Evolutionary conservation across 768 basidiomycete species (phyloP), one percentile per base, ranked within the genome.

Genomic region (Flagelloscypha sp.): DNA sequence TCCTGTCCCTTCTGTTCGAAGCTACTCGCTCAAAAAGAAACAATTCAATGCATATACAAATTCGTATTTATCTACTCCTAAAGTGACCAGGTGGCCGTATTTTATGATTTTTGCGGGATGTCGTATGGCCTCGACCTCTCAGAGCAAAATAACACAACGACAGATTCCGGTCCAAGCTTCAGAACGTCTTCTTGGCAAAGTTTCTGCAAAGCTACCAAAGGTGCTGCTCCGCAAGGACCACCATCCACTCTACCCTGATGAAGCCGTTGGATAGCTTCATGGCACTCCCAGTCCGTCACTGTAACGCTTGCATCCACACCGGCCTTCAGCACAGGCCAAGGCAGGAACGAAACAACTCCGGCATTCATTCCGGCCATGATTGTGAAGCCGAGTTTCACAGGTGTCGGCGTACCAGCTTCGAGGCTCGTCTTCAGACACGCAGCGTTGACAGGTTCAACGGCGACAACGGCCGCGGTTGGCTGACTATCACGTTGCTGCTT

Each of bases 371-470:
- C 40, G 22, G 37, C 16, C 27, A 41, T 30, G 17, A 41, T 37
- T 10, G 40, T 37, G 11, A 7, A n/a, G 5, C 9, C n/a, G 17
- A 30, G 24, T 10, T 28, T 10, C 1, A 38, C 15, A 13, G 40
- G 5, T 19, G 23, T 35, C 7, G 28, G 13, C 9, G 4, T 17
- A 22, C 28, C 35, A 15, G 40, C 22, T 12, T 24, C n/a, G 22
- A 41, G 36, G 23, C 25, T 24, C 9, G 12, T 30, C 18, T 41
- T 17, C 24, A 41, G 25, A 36, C 36, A 38, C 11, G 40, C 40
- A 12, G 40, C 40, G 1, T n/a, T 37, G 17, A 29, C 36, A 8
- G 40, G 40, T 23, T 41, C 40, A 25, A 41, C 40, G 29, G 40
- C 17, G 9, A 41, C 27, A 21, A 41, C 32, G 4, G 17, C 11